Evolutionary conservation across 306 rosid species (phyloP).

Genomic region (Fagus sylvatica): DNA sequence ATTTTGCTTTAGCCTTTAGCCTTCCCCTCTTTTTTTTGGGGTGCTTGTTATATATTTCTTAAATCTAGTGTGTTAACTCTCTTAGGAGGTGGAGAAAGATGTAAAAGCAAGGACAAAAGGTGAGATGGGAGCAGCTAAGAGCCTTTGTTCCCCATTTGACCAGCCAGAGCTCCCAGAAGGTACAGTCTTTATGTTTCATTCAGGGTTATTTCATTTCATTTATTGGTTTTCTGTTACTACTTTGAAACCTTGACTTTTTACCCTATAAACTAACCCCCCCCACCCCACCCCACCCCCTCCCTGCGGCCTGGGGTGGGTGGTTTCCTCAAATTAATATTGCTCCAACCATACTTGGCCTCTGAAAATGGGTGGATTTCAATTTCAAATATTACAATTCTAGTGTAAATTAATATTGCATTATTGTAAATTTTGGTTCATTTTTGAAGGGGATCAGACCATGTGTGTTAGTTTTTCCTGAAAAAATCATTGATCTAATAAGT

Average conservation of each 20-base stretch:
- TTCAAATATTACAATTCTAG: no score
- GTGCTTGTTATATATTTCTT: not conserved
- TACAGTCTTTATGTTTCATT: slow-evolving; percentile 25
- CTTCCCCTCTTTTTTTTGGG: not conserved
- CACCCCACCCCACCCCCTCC: not conserved
- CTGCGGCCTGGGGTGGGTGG: no score
- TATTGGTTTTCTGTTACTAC: not conserved
- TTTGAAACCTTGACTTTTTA: not conserved
- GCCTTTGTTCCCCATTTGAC: slow-evolving; percentile 87
- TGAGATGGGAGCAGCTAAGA: slow-evolving; percentile 90
- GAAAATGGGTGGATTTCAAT: not conserved
- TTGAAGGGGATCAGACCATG: no score
- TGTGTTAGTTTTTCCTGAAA: not conserved
- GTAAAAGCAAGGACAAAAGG: slow-evolving; percentile 92
- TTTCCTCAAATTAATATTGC: not conserved
- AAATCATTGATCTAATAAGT: not conserved
- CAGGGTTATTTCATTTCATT: no score
- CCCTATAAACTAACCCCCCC: not conserved
- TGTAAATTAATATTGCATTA: no score
- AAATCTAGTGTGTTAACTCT: slow-evolving; percentile 14
- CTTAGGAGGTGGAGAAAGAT: slow-evolving; percentile 79
- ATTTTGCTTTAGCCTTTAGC: not conserved
- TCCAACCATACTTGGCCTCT: not conserved
- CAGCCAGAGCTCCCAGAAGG: slow-evolving; percentile 97
- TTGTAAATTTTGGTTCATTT: no score